Evolutionary conservation across 345 rosid genomes (phyloP).

Genomic region (Microcos paniculata): DNA sequence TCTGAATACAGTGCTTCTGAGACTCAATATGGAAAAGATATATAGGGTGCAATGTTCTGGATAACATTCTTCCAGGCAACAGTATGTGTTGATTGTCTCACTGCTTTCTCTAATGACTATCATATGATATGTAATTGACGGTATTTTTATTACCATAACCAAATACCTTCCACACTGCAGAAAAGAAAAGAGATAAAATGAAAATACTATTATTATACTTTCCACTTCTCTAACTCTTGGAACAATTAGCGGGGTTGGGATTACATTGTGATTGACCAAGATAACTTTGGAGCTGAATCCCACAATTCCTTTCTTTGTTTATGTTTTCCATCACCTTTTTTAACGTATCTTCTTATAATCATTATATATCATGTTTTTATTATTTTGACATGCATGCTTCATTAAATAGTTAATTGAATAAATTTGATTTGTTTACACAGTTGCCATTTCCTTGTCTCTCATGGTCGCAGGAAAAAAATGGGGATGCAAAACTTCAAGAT

Average conservation of each 20-base stretch:
- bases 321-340: background rate
- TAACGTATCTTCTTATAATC: background rate
- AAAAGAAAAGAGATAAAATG: background rate
- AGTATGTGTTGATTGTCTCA: background rate
- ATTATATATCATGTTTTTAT: background rate
- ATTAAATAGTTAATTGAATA: slow-evolving; percentile 7
- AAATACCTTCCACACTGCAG: background rate
- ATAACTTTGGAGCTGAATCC: background rate
- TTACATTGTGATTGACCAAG: background rate
- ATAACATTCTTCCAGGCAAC: background rate
- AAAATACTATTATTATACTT: background rate
- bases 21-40: slow-evolving; percentile 1
- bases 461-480: slow-evolving; percentile 76
- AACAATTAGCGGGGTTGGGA: background rate
- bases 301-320: background rate
- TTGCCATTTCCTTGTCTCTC: slow-evolving; percentile 18
- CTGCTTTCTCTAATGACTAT: background rate
- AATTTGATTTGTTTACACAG: background rate
- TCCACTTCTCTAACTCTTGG: background rate
- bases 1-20: background rate
- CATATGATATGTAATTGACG: background rate
- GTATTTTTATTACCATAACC: background rate
- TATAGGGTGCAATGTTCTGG: background rate
- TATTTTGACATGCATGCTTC: background rate
- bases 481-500: slow-evolving; percentile 75